phyloP scores from a whole-genome alignment of 2,329 filamentous ascomycete genomes.

The Colletotrichum camelliae region DNA sequence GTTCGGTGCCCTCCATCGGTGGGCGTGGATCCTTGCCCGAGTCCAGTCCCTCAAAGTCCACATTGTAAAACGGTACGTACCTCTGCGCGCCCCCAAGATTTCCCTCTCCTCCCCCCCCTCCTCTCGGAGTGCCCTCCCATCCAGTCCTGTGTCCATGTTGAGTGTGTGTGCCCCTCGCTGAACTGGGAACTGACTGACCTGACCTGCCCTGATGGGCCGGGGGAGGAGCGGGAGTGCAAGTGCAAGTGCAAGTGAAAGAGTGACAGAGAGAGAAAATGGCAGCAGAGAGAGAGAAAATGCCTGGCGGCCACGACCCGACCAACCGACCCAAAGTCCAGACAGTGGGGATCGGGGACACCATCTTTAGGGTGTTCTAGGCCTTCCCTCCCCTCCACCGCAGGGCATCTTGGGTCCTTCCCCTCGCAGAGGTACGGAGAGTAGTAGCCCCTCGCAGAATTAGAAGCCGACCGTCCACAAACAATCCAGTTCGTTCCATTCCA shows the following conservation, averaged over 20 bases:
- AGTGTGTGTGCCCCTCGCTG: background rate
- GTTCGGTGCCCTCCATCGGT: background rate
- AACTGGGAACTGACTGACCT: background rate
- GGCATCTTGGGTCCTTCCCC: background rate
- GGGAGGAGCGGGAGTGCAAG: background rate
- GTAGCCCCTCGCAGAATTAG: background rate
- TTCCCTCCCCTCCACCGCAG: background rate
- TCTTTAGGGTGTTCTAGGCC: constrained; percentile 21
- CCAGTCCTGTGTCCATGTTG: background rate
- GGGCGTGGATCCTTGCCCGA: background rate
- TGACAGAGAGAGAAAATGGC: background rate
- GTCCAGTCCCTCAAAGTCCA: background rate
- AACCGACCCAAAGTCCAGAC: constrained; percentile 20
- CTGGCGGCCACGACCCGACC: background rate
- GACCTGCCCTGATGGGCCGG: background rate
- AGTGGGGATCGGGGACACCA: constrained; percentile 21
- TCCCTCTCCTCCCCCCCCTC: background rate
- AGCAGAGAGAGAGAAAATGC: background rate
- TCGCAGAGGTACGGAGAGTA: background rate
- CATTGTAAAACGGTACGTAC: background rate
- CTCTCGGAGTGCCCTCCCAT: background rate
- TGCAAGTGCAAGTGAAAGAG: background rate
- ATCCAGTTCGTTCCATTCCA: background rate
- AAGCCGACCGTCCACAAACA: background rate
- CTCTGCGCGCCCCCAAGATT: background rate